These are phyloP conservation scores for Huiozyma sinensis DNA, from an alignment of 805 yeast species.

Conservation along the genomic window DNA sequence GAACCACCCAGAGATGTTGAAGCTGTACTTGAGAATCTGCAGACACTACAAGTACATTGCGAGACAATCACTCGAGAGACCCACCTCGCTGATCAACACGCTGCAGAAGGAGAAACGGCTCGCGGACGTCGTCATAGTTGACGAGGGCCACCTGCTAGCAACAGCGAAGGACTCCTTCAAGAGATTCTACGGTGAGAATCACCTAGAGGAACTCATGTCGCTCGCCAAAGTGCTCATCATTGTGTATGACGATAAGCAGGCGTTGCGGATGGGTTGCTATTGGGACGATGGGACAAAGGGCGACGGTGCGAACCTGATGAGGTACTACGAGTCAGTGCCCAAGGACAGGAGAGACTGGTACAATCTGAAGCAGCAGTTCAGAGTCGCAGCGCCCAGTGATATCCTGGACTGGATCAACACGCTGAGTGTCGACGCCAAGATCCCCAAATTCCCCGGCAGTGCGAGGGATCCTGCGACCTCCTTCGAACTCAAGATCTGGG, in stretches of 20 bases:
- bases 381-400: conserved; percentile 33
- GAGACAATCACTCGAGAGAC: conserved; percentile 34
- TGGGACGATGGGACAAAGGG: conserved; percentile 27
- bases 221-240: conserved; percentile 32
- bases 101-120: conserved; percentile 19
- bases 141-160: conserved; percentile 37
- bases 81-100: conserved; percentile 34
- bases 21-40: conserved; percentile 33
- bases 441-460: conserved; percentile 27
- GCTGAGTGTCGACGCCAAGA: conserved; percentile 27
- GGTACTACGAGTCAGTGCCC: conserved; percentile 14
- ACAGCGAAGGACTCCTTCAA: conserved; percentile 37
- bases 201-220: conserved; percentile 32
- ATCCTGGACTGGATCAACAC: conserved; percentile 32
- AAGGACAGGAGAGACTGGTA: conserved; percentile 19
- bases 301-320: conserved; percentile 30
- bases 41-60: conserved; percentile 29
- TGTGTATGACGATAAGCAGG: conserved; percentile 37
- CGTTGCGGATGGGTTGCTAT: conserved; percentile 37
- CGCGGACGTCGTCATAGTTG: conserved; percentile 34
- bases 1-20: conserved; percentile 40
- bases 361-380: conserved; percentile 31
- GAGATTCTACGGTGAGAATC: conserved; percentile 35
- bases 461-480: conserved; percentile 6
- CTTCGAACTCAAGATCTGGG: conserved; percentile 32